A percentile compares a stretch with the other conserved stretches of the same genome.
phyloP scores from a whole-genome alignment of 208 protist species.

The Balamuthia mandrillaris region DNA sequence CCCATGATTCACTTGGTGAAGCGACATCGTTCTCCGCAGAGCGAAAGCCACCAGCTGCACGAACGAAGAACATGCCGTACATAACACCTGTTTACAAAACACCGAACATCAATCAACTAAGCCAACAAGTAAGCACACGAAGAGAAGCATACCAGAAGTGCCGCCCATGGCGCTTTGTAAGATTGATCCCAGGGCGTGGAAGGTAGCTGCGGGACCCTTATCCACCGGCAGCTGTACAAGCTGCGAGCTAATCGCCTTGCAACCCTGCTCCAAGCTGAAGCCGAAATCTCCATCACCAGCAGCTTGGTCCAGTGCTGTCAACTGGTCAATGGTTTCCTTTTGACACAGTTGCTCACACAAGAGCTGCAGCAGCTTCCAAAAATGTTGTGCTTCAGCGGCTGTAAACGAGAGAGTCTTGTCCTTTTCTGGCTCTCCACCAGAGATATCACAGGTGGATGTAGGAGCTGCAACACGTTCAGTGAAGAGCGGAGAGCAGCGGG shows the following conservation, averaged over 20 bases:
- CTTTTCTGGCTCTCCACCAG: too few relatives aligned
- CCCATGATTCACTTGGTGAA: neutral
- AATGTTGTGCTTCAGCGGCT: neutral
- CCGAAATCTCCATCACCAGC: conserved; percentile 28
- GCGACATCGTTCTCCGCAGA: neutral
- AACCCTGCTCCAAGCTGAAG: neutral
- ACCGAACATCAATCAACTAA: too few relatives aligned
- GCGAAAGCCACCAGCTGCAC: neutral
- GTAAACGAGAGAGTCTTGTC: too few relatives aligned
- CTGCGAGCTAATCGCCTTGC: neutral
- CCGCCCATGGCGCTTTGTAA: conserved; percentile 35
- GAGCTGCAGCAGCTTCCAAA: neutral
- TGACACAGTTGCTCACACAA: too few relatives aligned
- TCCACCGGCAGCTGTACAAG: neutral
- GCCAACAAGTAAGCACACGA: too few relatives aligned
- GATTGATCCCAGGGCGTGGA: neutral
- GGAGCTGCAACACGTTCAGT: too few relatives aligned
- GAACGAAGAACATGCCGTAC: conserved; percentile 41
- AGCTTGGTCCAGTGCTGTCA: conserved; percentile 6
- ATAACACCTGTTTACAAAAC: too few relatives aligned
- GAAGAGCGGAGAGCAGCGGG: too few relatives aligned
- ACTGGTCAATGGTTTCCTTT: too few relatives aligned
- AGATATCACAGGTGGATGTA: too few relatives aligned
- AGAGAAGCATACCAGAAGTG: conserved; percentile 33
- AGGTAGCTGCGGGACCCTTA: neutral